These are phyloP conservation scores for Leccinum brunneo-olivaceum DNA, from an alignment of 1,284 basidiomycete species.

Conservation along the genomic window DNA sequence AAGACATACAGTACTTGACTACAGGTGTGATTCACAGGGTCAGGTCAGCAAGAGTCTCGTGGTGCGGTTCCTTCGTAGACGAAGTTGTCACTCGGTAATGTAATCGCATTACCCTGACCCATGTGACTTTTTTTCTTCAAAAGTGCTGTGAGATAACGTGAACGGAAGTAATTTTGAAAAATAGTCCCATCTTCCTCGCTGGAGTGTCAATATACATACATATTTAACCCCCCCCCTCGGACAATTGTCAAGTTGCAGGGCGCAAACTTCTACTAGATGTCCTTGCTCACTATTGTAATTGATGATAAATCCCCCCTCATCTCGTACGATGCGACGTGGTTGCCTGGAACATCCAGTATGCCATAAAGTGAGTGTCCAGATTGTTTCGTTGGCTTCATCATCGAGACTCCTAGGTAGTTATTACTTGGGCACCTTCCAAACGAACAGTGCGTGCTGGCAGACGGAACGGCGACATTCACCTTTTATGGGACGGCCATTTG, in stretches of 20 bases:
- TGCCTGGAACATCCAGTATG: conserved; percentile 17
- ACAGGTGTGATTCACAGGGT: conserved; percentile 10
- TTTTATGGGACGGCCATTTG: conserved; percentile 32
- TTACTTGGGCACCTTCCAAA: conserved; percentile 27
- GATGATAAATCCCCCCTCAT: conserved; percentile 30
- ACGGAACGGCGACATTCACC: conserved; percentile 26
- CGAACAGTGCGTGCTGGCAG: conserved; percentile 17
- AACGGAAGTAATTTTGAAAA: neutral
- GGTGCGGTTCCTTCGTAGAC: conserved; percentile 11
- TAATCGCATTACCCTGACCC: conserved; percentile 5
- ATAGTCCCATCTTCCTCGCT: too few relatives aligned
- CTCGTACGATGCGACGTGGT: conserved; percentile 22
- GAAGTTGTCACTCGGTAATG: conserved; percentile 1
- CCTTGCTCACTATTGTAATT: conserved; percentile 20
- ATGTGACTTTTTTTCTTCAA: neutral
- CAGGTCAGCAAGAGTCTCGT: conserved; percentile 21
- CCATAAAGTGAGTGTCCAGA: conserved; percentile 18
- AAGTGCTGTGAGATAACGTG: neutral
- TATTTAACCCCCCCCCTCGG: too few relatives aligned
- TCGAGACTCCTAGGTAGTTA: conserved; percentile 18
- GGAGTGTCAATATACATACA: too few relatives aligned
- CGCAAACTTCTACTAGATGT: conserved; percentile 16
- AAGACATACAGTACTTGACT: neutral
- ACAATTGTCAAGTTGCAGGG: too few relatives aligned
- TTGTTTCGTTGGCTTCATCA: neutral